Evolutionary conservation across 75 land plant genomes (phyloP).

Genomic region (Pinus taeda): DNA sequence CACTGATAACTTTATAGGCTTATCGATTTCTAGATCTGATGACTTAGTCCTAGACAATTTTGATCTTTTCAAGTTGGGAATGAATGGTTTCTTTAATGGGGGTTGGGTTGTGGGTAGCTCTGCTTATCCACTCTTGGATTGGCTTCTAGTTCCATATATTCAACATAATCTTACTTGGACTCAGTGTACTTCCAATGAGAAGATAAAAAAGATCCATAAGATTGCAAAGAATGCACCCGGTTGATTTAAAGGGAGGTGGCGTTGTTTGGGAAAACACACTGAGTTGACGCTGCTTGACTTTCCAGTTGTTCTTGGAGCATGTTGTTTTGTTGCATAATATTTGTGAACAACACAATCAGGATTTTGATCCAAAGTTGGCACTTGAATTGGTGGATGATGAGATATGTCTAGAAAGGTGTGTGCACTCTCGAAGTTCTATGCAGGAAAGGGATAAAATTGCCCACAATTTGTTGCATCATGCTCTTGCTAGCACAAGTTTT

Average conservation of each 20-base stretch:
- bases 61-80: slow-evolving; percentile 60
- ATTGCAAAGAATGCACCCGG: slow-evolving; percentile 64
- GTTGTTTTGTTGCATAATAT: slow-evolving; percentile 91
- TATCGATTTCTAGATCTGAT: slow-evolving; percentile 89
- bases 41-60: slow-evolving; percentile 89
- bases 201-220: slow-evolving; percentile 58
- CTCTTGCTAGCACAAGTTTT: too few relatives aligned
- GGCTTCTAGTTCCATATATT: slow-evolving; percentile 89
- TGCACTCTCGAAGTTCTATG: slow-evolving; percentile 39
- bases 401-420: slow-evolving; percentile 51
- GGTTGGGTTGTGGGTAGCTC: slow-evolving; percentile 77
- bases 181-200: slow-evolving; percentile 88
- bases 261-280: slow-evolving; percentile 82
- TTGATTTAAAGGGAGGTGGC: slow-evolving; percentile 80
- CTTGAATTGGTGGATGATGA: slow-evolving; percentile 72
- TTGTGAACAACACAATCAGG: slow-evolving; percentile 74
- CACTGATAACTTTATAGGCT: slow-evolving; percentile 91
- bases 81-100: slow-evolving; percentile 48
- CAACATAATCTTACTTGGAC: slow-evolving; percentile 87
- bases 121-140: slow-evolving; percentile 82
- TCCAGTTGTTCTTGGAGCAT: slow-evolving; percentile 89
- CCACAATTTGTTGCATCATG: too few relatives aligned
- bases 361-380: slow-evolving; percentile 47
- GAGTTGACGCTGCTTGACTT: slow-evolving; percentile 94
- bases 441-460: slow-evolving; percentile 72